These are phyloP conservation scores for Rhododendron williamsianum DNA, from an alignment of 148 eudicot genomes.

Conservation along the genomic window DNA sequence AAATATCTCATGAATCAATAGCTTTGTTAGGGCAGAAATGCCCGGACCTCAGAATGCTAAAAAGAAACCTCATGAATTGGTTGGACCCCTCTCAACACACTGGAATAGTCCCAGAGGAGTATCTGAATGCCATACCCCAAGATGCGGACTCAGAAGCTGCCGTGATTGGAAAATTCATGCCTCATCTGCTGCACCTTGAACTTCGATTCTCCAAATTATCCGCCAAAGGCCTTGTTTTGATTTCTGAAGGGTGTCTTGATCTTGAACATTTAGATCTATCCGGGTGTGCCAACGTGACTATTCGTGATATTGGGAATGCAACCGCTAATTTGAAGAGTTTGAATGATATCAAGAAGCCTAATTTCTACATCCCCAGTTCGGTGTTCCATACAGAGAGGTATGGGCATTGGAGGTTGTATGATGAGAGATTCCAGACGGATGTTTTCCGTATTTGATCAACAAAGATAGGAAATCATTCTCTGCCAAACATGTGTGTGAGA, in stretches of 20 bases:
- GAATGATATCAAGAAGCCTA: constrained; percentile 68
- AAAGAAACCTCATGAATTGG: constrained; percentile 77
- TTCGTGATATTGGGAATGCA: constrained; percentile 61
- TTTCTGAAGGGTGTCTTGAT: constrained; percentile 56
- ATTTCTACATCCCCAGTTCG: constrained; percentile 78
- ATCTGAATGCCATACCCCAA: constrained; percentile 66
- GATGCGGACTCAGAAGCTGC: constrained; percentile 87
- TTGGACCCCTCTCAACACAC: constrained; percentile 73
- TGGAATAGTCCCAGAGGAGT: constrained; percentile 65
- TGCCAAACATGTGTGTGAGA: neutral
- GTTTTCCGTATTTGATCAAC: constrained; percentile 63
- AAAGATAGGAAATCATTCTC: neutral
- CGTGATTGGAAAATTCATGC: constrained; percentile 61
- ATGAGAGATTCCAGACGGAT: constrained; percentile 89
- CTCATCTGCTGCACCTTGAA: constrained; percentile 61
- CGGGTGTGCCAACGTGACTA: constrained; percentile 76
- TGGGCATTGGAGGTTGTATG: constrained; percentile 90
- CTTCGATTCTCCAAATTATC: constrained; percentile 67
- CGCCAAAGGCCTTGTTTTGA: constrained; percentile 59
- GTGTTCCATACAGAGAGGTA: constrained; percentile 72
- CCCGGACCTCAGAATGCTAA: constrained; percentile 46
- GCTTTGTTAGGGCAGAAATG: constrained; percentile 51
- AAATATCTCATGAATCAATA: constrained; percentile 71
- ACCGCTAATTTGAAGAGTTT: constrained; percentile 39
- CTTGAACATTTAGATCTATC: constrained; percentile 65